A percentile compares a stretch with the other conserved stretches of the same genome.
phyloP scores from a whole-genome alignment of 176 grass and related monocot genomes.

The Oryza longistaminata region DNA sequence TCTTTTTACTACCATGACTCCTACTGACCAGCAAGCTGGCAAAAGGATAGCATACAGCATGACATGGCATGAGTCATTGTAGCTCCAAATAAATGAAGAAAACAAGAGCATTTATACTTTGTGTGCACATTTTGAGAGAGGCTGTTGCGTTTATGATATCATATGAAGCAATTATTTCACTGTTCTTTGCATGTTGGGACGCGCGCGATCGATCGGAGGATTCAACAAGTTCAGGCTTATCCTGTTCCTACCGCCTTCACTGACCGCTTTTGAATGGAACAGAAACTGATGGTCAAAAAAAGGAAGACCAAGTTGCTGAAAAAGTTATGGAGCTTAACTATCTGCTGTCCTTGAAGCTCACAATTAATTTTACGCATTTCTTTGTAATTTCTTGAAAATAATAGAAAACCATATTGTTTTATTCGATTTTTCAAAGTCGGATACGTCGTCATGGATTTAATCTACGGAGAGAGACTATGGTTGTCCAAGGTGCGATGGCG shows the following conservation, averaged over 20 bases:
- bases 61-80: not conserved
- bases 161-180: slow-evolving; percentile 6
- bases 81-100: not conserved
- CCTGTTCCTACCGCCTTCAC: slow-evolving; percentile 4
- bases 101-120: not conserved
- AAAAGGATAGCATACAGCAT: not conserved
- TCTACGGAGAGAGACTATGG: too few relatives aligned
- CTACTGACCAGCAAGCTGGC: not conserved
- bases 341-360: too few relatives aligned
- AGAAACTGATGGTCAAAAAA: not conserved
- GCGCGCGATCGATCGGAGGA: not conserved
- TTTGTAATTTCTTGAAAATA: too few relatives aligned
- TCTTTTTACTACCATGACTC: not conserved
- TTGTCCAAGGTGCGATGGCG: too few relatives aligned
- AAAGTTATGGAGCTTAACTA: not conserved
- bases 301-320: not conserved
- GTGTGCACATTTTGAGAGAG: slow-evolving; percentile 24
- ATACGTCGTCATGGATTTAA: too few relatives aligned
- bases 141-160: not conserved
- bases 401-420: too few relatives aligned
- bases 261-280: slow-evolving; percentile 9
- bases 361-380: too few relatives aligned
- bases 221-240: slow-evolving; percentile 9
- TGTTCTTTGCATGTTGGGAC: slow-evolving; percentile 5
- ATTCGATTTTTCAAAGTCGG: too few relatives aligned